Base-by-base conservation (phyloP, 257 asterid species). In the Sherardia arvensis region DNA sequence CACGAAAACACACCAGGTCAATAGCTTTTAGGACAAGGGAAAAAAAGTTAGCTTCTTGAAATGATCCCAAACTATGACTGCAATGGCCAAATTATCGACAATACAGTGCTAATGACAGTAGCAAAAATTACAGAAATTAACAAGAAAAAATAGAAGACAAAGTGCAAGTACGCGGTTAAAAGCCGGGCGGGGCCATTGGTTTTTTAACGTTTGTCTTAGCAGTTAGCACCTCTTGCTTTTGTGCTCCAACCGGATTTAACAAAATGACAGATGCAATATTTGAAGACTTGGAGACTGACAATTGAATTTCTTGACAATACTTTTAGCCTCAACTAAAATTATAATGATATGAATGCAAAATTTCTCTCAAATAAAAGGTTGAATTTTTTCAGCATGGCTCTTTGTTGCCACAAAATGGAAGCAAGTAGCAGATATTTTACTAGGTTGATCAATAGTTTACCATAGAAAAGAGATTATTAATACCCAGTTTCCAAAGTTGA, bases 401-500 rank as follows among this genome's bases (percentile, higher is more conserved):
- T 47, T 59, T n/a, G 18, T 59, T 36, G 11, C 56, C 14, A 29
- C 32, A 43, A 43, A 43, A 62, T 18, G 23, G 56, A 15, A 43
- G 34, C 27, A 26, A 26, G 56, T 15, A 62, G 40, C 29, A 32
- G 53, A n/a, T 8, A 27, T 38, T 9, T 25, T 20, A 53, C 55
- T 36, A 4, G 9, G 17, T 22, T 17, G 20, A 40, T 40, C 49
- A 40, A 1, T 14, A 43, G 21, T 17, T 43, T 43, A 17, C 20
- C 51, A 43, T 43, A 36, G 53, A 8, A 3, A 45, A 57, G 17
- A 71, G 47, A 38, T 56, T 49, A 69, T 38, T 38, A 53, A 14
- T 87, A 92, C 99, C 99, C 99, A 34, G 99, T 92, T 81, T 92
- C 99, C 73, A 92, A 87, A 73, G 89, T 85, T 69, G 97, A 79